Evolutionary conservation across 495 filamentous ascomycete genomes (phyloP).

Genomic region (Hypoxylon lienhwacheense): DNA sequence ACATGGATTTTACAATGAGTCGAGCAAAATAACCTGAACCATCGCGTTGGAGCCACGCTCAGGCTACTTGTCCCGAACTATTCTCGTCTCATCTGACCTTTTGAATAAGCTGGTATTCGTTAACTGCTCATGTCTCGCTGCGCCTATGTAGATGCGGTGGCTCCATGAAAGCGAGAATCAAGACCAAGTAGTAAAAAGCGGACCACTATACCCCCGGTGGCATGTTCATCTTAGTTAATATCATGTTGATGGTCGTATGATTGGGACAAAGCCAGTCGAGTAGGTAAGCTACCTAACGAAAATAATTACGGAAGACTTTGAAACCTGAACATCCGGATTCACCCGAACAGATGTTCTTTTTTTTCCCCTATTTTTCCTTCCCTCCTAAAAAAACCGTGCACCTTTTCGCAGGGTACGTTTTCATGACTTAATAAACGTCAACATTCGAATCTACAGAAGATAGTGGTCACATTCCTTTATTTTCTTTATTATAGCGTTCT

Average conservation of each 20-base stretch:
- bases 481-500: too few species aligned
- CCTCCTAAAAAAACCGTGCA: too few species aligned
- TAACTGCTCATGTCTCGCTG: slow-evolving; percentile 1
- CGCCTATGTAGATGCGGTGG: slow-evolving; percentile 17
- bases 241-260: slow-evolving; percentile 32
- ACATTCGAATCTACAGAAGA: too few species aligned
- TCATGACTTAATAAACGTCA: too few species aligned
- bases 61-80: slow-evolving; percentile 31
- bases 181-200: slow-evolving; percentile 17
- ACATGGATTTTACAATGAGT: slow-evolving; percentile 9
- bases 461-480: too few species aligned
- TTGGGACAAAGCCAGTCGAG: slow-evolving; percentile 4
- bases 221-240: slow-evolving; percentile 30
- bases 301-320: slow-evolving; percentile 22
- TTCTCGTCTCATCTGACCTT: slow-evolving; percentile 33
- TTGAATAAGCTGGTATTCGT: slow-evolving; percentile 7
- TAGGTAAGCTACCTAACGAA: slow-evolving; percentile 7
- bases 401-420: too few species aligned
- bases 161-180: slow-evolving; percentile 11
- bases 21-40: background rate
- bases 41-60: slow-evolving; percentile 27
- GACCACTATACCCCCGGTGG: slow-evolving; percentile 13
- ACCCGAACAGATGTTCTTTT: slow-evolving; percentile 18
- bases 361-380: too few species aligned
- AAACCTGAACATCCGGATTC: slow-evolving; percentile 22